Evolutionary conservation across 805 yeast genomes (phyloP), one percentile per base, ranked within the genome.

Genomic region (Starmerella stellata): DNA sequence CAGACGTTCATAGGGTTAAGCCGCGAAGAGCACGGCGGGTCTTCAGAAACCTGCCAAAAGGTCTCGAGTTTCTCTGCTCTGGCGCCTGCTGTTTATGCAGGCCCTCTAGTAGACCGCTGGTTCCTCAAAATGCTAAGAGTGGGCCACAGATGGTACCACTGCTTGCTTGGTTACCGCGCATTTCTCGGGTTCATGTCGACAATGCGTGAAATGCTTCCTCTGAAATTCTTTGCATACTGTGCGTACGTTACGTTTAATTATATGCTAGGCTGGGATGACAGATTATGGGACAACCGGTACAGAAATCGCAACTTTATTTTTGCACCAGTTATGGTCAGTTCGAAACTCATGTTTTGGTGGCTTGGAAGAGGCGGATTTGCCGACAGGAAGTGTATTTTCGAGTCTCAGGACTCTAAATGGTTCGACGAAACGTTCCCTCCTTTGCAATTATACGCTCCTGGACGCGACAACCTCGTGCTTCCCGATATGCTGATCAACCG

Each of bases 321-420:
- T 54, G 77, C 93, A 2, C 94, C 94, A 0, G 80, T 78, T 4
- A 78, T 71, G 54, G 77, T 85, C 14, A 75, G 92, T 20, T 66
- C 82, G 1, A 72, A 74, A 46, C 62, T 80, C 41, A 83, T 87
- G 93, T 66, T 72, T 34, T 90, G 96, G 95, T 87, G 96, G 96
- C 61, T 83, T 17, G 72, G 74, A 32, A 52, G 54, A 7, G 59
- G 56, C 40, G 64, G 77, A 46, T 58, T 71, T 57, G 69, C 69
- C 33, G 64, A 62, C 44, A 58, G 66, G 5, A 62, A 71, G 38
- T 61, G 68, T 57, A 72, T 27, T 64, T 74, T 45, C 66, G 78
- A 49, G 68, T 74, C 11, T 66, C 63, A 46, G 58, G 68, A 21
- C 52, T 61, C 38, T 51, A 62, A 20, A 17, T 61, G 68, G 62